phyloP scores from a whole-genome alignment of 352 stramenopile genomes.

The Globisporangium solare region DNA sequence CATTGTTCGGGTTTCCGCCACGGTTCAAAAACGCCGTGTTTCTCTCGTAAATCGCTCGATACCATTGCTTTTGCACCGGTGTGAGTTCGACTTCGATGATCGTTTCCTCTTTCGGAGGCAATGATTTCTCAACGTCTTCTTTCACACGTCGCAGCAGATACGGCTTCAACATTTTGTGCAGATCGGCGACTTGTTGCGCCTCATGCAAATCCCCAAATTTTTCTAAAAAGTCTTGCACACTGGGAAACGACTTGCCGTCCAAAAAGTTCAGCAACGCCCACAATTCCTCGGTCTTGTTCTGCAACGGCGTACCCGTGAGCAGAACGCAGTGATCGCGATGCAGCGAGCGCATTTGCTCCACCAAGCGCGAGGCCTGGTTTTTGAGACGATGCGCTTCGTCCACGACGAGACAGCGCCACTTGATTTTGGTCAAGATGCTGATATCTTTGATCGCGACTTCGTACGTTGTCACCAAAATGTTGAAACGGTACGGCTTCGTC shows the following conservation, averaged over 20 bases:
- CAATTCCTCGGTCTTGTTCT: slow-evolving; percentile 99
- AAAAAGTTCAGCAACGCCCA: slow-evolving; percentile 99
- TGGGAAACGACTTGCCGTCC: slow-evolving; percentile 91
- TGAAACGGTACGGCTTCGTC: slow-evolving; percentile 85
- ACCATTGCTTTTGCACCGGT: slow-evolving; percentile 88
- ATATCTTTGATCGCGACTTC: slow-evolving; percentile 90
- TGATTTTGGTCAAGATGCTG: slow-evolving; percentile 93
- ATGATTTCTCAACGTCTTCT: slow-evolving; percentile 87
- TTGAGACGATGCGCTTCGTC: slow-evolving; percentile 89
- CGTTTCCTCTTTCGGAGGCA: slow-evolving; percentile 87
- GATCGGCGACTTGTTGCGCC: slow-evolving; percentile 80
- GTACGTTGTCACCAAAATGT: slow-evolving; percentile 90
- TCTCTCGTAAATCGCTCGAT: slow-evolving; percentile 94
- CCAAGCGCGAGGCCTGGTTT: slow-evolving; percentile 80
- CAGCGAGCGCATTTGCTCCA: slow-evolving; percentile 82
- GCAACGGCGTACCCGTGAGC: slow-evolving; percentile 81
- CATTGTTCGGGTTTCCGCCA: slow-evolving; percentile 71
- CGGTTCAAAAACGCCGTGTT: slow-evolving; percentile 91
- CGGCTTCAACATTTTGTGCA: slow-evolving; percentile 89
- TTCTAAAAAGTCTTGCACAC: slow-evolving; percentile 91
- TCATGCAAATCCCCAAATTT: slow-evolving; percentile 89
- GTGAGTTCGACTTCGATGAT: slow-evolving; percentile 91
- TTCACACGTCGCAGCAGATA: slow-evolving; percentile 88
- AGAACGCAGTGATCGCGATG: slow-evolving; percentile 81
- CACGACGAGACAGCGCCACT: slow-evolving; percentile 86